phyloP scores from a whole-genome alignment of 2,329 filamentous ascomycete genomes.

The Penicillium brasilianum region DNA sequence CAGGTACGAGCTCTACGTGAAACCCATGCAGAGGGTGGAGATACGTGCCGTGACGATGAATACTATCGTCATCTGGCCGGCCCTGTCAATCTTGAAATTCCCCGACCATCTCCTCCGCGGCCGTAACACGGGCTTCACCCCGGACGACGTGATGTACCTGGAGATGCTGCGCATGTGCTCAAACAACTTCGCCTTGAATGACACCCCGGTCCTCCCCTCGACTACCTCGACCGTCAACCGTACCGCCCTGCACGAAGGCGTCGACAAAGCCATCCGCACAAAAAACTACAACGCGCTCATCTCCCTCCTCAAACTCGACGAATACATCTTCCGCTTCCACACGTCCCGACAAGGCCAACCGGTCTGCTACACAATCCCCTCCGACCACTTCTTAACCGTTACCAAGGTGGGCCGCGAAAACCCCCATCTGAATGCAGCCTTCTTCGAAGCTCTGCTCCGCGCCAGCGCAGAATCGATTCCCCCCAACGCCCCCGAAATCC shows the following conservation, averaged over 20 bases:
- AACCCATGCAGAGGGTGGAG: conserved; percentile 26
- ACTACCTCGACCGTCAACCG: conserved; percentile 33
- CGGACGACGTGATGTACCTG: conserved; percentile 39
- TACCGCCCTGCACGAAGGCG: conserved; percentile 44
- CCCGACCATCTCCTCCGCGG: conserved; percentile 40
- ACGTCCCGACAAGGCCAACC: neutral
- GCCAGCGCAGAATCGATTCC: conserved; percentile 47
- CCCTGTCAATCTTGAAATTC: conserved; percentile 27
- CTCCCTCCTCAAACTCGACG: conserved; percentile 47
- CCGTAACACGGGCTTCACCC: conserved; percentile 35
- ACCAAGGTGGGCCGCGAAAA: conserved; percentile 31
- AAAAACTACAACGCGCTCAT: conserved; percentile 39
- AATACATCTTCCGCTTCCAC: conserved; percentile 33
- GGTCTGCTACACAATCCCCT: conserved; percentile 35
- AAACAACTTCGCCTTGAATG: conserved; percentile 11
- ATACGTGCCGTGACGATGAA: conserved; percentile 22
- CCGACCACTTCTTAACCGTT: conserved; percentile 43
- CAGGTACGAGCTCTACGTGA: conserved; percentile 31
- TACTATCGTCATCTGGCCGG: conserved; percentile 26
- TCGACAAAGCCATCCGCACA: conserved; percentile 45
- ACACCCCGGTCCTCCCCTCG: neutral
- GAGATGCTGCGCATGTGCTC: conserved; percentile 44
- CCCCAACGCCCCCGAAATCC: conserved; percentile 41
- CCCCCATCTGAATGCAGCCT: conserved; percentile 24
- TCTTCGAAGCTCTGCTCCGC: conserved; percentile 44